These are phyloP conservation scores for Calonectria leucothoes DNA, from an alignment of 2,329 filamentous ascomycete species.

Conservation along the genomic window DNA sequence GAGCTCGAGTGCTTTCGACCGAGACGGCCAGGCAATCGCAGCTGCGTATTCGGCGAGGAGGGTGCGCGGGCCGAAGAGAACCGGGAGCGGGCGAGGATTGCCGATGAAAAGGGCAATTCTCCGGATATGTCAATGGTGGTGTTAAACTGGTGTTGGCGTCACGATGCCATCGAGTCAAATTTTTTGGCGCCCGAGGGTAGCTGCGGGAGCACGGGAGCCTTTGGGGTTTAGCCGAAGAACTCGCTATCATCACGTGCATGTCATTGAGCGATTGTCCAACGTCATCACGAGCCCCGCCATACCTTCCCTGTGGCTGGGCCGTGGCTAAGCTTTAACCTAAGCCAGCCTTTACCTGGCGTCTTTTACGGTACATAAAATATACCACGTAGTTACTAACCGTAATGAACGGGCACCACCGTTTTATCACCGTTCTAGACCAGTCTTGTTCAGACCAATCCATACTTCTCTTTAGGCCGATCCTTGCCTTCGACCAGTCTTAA, in stretches of 20 bases:
- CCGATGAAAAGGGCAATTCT: constrained; percentile 30
- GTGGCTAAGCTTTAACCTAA: too few relatives aligned
- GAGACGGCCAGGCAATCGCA: neutral
- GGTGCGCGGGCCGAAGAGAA: neutral
- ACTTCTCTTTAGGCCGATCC: too few relatives aligned
- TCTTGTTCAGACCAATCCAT: too few relatives aligned
- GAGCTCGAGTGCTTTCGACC: neutral
- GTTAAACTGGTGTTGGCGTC: constrained; percentile 39
- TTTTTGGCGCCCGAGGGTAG: constrained; percentile 37
- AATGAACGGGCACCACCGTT: too few relatives aligned
- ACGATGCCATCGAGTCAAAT: constrained; percentile 42
- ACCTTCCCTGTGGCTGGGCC: neutral
- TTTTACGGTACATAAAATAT: too few relatives aligned
- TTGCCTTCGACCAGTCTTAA: too few relatives aligned
- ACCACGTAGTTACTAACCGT: too few relatives aligned
- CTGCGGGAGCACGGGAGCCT: constrained; percentile 1
- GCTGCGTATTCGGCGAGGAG: neutral
- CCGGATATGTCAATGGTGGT: constrained; percentile 24
- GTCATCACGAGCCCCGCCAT: neutral
- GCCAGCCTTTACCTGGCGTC: too few relatives aligned
- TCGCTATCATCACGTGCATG: constrained; percentile 36
- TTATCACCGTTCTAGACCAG: too few relatives aligned
- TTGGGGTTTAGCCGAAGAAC: constrained; percentile 39
- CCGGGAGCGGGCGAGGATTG: constrained; percentile 9
- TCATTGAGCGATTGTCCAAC: constrained; percentile 4